phyloP scores from a whole-genome alignment of 192 early-diverging fungal genomes.

The Diversispora eburnea region DNA sequence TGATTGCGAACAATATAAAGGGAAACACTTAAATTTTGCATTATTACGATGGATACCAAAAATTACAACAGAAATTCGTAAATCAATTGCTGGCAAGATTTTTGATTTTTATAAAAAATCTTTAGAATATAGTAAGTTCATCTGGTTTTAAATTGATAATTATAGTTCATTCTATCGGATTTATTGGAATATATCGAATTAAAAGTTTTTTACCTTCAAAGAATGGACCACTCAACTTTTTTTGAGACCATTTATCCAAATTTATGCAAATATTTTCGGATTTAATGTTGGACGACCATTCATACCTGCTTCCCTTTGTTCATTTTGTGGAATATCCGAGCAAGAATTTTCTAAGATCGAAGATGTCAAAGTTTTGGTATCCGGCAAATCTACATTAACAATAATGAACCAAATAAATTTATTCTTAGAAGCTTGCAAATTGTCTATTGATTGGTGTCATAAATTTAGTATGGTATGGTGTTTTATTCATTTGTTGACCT shows the following conservation, averaged over 20 bases:
- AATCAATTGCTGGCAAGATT: too few relatives aligned
- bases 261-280: not conserved
- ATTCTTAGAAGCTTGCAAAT: conserved; percentile 9
- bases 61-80: too few relatives aligned
- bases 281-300: not conserved
- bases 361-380: not conserved
- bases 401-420: not conserved
- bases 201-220: not conserved
- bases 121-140: too few relatives aligned
- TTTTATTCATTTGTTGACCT: not conserved
- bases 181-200: too few relatives aligned
- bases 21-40: too few relatives aligned
- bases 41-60: too few relatives aligned
- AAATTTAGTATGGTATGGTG: conserved; percentile 3
- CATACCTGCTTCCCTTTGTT: not conserved
- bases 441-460: conserved; percentile 2
- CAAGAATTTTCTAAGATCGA: not conserved
- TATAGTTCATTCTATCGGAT: too few relatives aligned
- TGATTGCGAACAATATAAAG: too few relatives aligned
- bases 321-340: conserved; percentile 8
- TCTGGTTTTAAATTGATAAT: too few relatives aligned
- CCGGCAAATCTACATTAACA: not conserved
- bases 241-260: not conserved
- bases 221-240: conserved; percentile 15
- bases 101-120: too few relatives aligned